Evolutionary conservation across 805 yeast genomes (phyloP).

Genomic region (Candida ulmi): DNA sequence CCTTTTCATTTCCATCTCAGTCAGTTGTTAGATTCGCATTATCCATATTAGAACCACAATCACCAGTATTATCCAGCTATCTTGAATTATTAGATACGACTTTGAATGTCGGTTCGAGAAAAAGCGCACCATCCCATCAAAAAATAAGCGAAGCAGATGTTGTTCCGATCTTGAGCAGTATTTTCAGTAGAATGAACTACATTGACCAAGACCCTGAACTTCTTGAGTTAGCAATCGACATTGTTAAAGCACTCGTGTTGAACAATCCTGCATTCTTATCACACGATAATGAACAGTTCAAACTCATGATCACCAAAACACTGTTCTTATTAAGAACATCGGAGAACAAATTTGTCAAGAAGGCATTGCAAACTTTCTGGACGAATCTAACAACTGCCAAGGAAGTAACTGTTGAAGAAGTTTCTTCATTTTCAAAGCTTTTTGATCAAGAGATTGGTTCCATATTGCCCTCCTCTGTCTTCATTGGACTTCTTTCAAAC

Average conservation of each 20-base stretch:
- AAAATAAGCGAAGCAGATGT: slow-evolving; percentile 10
- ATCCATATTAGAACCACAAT: slow-evolving; percentile 22
- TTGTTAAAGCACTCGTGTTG: slow-evolving; percentile 45
- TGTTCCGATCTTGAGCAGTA: slow-evolving; percentile 9
- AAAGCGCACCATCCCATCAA: slow-evolving; percentile 1
- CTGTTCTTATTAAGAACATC: slow-evolving; percentile 25
- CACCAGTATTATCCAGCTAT: slow-evolving; percentile 5
- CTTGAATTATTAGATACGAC: slow-evolving; percentile 16
- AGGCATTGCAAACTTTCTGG: slow-evolving; percentile 51
- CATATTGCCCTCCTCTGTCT: slow-evolving; percentile 27
- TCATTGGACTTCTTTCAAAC: slow-evolving; percentile 42
- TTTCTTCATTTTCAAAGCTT: slow-evolving; percentile 25
- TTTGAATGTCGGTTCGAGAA: slow-evolving; percentile 13
- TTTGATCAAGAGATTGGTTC: slow-evolving; percentile 25
- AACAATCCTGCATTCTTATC: slow-evolving; percentile 44
- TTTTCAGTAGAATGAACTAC: slow-evolving; percentile 11
- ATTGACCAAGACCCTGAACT: slow-evolving; percentile 55
- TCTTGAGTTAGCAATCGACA: slow-evolving; percentile 44
- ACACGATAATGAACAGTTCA: slow-evolving; percentile 23
- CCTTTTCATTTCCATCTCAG: slow-evolving; percentile 48
- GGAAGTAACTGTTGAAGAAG: slow-evolving; percentile 39
- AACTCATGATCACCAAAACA: slow-evolving; percentile 22
- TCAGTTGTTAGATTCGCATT: slow-evolving; percentile 36
- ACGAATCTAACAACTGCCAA: slow-evolving; percentile 38
- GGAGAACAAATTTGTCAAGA: slow-evolving; percentile 46